Percentiles rank a stretch among this genome's conserved stretches.
These are phyloP conservation scores for Saccharomycopsis phalli DNA, from an alignment of 1,139 yeast genomes.

Conservation along the genomic window DNA sequence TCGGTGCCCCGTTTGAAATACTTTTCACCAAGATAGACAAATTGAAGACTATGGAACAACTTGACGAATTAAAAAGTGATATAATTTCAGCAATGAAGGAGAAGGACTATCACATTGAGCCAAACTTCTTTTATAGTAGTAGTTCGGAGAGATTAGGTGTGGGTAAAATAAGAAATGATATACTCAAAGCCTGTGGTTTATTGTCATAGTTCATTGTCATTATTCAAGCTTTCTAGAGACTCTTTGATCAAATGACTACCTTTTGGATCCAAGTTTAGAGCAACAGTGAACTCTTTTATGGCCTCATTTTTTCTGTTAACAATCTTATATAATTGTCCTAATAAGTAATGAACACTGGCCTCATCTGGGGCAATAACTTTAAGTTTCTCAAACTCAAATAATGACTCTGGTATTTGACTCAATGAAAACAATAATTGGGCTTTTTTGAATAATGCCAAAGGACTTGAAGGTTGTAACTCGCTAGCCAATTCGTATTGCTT, in stretches of 20 bases:
- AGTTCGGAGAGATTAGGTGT: slow-evolving; percentile 14
- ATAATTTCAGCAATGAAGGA: slow-evolving; percentile 21
- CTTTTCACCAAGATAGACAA: slow-evolving; percentile 71
- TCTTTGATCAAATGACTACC: slow-evolving; percentile 83
- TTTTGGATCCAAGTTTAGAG: slow-evolving; percentile 87
- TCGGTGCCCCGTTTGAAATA: slow-evolving; percentile 63
- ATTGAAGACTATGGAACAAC: slow-evolving; percentile 23
- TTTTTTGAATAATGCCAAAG: slow-evolving; percentile 80
- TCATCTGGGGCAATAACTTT: slow-evolving; percentile 75
- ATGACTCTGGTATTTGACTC: slow-evolving; percentile 64
- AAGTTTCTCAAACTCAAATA: slow-evolving; percentile 64
- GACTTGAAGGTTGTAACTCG: slow-evolving; percentile 75
- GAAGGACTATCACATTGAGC: slow-evolving; percentile 11
- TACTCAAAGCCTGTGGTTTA: slow-evolving; percentile 16
- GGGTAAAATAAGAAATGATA: slow-evolving; percentile 14
- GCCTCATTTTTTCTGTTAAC: slow-evolving; percentile 72
- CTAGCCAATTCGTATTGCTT: slow-evolving; percentile 79
- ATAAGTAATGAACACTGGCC: slow-evolving; percentile 81
- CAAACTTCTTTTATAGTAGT: slow-evolving; percentile 16
- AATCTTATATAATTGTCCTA: slow-evolving; percentile 80
- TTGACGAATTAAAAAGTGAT: slow-evolving; percentile 20
- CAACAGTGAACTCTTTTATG: slow-evolving; percentile 77
- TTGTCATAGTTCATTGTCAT: slow-evolving; percentile 2
- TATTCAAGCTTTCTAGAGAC: slow-evolving; percentile 51
- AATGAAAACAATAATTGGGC: slow-evolving; percentile 73